Conservation (phyloP, 2,329 filamentous ascomycete species). For the Xylaria sp. region DNA sequence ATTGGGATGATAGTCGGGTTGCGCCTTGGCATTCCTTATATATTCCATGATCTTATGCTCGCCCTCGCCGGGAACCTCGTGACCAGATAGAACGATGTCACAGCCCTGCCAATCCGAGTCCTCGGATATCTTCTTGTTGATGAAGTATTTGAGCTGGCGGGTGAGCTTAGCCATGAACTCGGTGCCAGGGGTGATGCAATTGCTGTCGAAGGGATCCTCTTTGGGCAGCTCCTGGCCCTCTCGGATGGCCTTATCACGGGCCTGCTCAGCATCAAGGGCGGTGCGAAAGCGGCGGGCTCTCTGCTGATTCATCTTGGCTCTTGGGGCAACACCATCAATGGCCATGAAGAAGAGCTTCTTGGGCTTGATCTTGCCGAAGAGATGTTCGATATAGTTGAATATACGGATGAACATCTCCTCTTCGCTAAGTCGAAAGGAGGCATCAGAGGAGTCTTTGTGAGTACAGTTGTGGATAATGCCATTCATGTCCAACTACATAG, state of each 20-base stretch:
- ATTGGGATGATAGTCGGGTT: slow-evolving; percentile 91
- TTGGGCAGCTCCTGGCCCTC: slow-evolving; percentile 94
- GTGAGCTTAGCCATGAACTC: slow-evolving; percentile 98
- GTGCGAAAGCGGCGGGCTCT: slow-evolving; percentile 94
- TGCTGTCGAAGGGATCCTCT: slow-evolving; percentile 97
- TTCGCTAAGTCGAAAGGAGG: slow-evolving; percentile 91
- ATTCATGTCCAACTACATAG: slow-evolving; percentile 86
- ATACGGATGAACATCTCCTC: slow-evolving; percentile 99
- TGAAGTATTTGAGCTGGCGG: slow-evolving; percentile 94
- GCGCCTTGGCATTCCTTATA: slow-evolving; percentile 95
- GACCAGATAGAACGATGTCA: slow-evolving; percentile 94
- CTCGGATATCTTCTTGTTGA: slow-evolving; percentile 98
- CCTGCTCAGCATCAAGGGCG: slow-evolving; percentile 87
- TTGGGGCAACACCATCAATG: slow-evolving; percentile 95
- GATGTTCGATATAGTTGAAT: slow-evolving; percentile 99
- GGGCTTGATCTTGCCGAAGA: slow-evolving; percentile 98
- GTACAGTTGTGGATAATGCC: slow-evolving; percentile 99
- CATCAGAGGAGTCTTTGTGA: slow-evolving; percentile 93
- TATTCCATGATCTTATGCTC: slow-evolving; percentile 99
- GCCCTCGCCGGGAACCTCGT: slow-evolving; percentile 97
- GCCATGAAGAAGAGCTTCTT: slow-evolving; percentile 99
- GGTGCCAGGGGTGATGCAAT: slow-evolving; percentile 97
- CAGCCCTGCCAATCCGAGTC: slow-evolving; percentile 98
- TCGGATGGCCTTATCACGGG: slow-evolving; percentile 88
- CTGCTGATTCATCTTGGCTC: slow-evolving; percentile 99